phyloP scores from a whole-genome alignment of 2,329 filamentous ascomycete genomes.

The Blumeria hordei region DNA sequence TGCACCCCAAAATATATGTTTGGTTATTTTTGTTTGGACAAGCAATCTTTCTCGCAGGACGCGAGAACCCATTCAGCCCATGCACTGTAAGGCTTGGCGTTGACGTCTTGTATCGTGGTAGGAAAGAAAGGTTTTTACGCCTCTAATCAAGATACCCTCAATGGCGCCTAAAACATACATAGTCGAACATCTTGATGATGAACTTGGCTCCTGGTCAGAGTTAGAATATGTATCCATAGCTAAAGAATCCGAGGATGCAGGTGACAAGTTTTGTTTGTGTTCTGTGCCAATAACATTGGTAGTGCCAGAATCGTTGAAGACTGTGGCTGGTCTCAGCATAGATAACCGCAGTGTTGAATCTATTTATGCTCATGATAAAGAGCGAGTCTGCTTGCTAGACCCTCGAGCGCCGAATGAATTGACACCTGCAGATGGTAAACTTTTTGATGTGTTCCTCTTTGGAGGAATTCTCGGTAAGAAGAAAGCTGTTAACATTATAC shows the following conservation, averaged over 20 bases:
- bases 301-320: slow-evolving; percentile 31
- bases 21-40: no score
- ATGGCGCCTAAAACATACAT: slow-evolving; percentile 52
- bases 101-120: no score
- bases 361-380: slow-evolving; percentile 47
- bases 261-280: slow-evolving; percentile 55
- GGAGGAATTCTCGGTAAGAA: slow-evolving; percentile 71
- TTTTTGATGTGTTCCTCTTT: slow-evolving; percentile 82
- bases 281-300: slow-evolving; percentile 49
- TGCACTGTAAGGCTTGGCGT: no score
- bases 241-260: slow-evolving; percentile 44
- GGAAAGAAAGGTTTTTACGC: no score
- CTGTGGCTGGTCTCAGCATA: slow-evolving; percentile 38
- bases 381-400: slow-evolving; percentile 69
- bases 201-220: slow-evolving; percentile 81
- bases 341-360: slow-evolving; percentile 63
- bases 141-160: not conserved
- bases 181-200: slow-evolving; percentile 88
- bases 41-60: no score
- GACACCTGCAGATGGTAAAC: slow-evolving; percentile 55
- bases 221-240: slow-evolving; percentile 83
- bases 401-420: slow-evolving; percentile 64
- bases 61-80: no score
- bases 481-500: not conserved
- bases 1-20: no score